phyloP scores from a whole-genome alignment of 164 flowering plant genomes.

The Chloranthus sessilifolius region DNA sequence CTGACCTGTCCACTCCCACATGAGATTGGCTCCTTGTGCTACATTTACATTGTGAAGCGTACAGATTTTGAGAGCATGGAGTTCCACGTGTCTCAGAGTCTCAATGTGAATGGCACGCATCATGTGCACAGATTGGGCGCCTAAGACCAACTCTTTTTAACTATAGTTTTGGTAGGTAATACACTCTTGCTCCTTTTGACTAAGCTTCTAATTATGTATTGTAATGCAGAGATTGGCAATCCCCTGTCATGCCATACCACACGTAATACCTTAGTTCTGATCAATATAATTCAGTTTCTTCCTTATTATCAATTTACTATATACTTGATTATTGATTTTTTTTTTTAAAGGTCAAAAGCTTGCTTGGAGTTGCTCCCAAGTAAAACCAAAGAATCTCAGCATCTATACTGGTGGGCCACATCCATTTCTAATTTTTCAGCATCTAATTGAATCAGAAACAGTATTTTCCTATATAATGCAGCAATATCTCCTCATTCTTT shows the following conservation, averaged over 20 bases:
- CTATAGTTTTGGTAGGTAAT: no score
- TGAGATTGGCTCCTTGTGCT: no score
- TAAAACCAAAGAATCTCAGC: conserved; percentile 36
- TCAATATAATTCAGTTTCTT: neutral
- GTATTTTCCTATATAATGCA: neutral
- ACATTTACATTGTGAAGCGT: no score
- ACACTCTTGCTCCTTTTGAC: no score
- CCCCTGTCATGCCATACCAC: conserved; percentile 45
- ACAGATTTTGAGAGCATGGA: no score
- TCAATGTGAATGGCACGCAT: no score
- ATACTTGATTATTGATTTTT: neutral
- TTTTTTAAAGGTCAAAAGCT: conserved; percentile 55
- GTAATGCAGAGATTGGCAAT: conserved; percentile 53
- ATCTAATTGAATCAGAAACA: no score
- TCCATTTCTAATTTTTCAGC: conserved; percentile 1
- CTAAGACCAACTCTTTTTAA: no score
- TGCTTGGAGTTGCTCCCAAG: conserved; percentile 56
- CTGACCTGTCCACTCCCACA: no score
- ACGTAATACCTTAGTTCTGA: conserved; percentile 27
- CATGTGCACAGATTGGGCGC: no score
- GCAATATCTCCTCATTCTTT: neutral
- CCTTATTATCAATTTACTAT: neutral
- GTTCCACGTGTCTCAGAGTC: no score
- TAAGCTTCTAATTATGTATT: conserved; percentile 1
- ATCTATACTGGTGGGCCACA: conserved; percentile 48